Conservation (phyloP, 495 filamentous ascomycete genomes). For the Usnea hakonensis region DNA sequence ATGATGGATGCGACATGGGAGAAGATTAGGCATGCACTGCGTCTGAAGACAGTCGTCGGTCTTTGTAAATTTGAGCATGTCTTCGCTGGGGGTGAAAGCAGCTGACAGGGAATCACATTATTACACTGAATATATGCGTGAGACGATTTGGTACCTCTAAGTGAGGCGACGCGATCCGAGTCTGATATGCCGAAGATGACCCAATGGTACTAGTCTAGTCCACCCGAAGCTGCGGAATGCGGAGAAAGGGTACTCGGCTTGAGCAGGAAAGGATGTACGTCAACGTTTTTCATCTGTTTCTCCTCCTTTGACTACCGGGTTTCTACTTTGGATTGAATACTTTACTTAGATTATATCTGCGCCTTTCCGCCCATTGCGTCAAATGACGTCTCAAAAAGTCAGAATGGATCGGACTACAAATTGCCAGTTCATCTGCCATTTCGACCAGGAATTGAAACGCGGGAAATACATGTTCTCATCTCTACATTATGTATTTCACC, state of each 20-base stretch:
- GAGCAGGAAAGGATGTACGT: no score
- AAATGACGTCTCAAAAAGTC: neutral
- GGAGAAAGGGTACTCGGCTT: neutral
- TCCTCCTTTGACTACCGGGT: neutral
- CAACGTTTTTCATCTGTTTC: no score
- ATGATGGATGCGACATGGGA: slow-evolving; percentile 79
- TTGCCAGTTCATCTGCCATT: neutral
- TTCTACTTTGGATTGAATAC: neutral
- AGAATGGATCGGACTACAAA: neutral
- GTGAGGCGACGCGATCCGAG: neutral
- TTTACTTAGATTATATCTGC: neutral
- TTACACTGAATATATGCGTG: neutral
- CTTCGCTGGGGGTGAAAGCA: neutral
- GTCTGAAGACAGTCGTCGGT: neutral
- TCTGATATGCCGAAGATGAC: neutral
- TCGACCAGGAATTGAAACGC: no score
- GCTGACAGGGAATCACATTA: neutral
- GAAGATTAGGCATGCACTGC: slow-evolving; percentile 63
- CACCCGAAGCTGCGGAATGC: neutral
- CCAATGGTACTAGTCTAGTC: neutral
- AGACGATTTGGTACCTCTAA: neutral
- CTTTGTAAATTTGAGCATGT: slow-evolving; percentile 11
- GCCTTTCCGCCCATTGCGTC: neutral
- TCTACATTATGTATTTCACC: neutral
- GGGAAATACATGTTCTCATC: neutral